phyloP scores from a whole-genome alignment of 495 filamentous ascomycete species.

The Cercophora scortea region DNA sequence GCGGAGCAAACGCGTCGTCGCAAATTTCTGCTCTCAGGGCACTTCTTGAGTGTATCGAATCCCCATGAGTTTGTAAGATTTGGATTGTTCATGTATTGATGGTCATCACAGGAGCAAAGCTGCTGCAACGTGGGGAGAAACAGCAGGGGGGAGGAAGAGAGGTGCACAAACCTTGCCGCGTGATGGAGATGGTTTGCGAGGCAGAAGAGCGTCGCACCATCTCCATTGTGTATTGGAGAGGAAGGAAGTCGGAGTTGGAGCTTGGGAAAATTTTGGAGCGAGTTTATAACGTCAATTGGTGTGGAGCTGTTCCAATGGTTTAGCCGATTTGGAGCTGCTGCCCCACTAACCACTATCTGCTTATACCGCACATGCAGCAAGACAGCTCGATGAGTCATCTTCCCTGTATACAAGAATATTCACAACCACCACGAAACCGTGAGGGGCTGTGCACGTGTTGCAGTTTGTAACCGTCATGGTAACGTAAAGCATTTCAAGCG shows the following conservation, averaged over 20 bases:
- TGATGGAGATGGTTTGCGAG: constrained; percentile 1
- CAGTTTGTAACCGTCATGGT: not conserved
- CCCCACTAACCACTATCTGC: not conserved
- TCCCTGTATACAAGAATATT: too few species aligned
- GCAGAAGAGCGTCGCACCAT: constrained; percentile 3
- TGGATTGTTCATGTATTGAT: constrained; percentile 67
- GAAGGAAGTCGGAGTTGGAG: constrained; percentile 15
- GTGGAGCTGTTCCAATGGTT: constrained; percentile 7
- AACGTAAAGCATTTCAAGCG: not conserved
- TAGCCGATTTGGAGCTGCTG: too few species aligned
- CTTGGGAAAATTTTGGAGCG: constrained; percentile 18
- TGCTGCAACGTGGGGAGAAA: not conserved
- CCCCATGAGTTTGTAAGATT: constrained; percentile 68
- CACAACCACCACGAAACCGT: not conserved
- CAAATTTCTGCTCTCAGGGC: constrained; percentile 49
- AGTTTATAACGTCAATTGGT: constrained; percentile 13
- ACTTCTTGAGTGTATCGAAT: constrained; percentile 58
- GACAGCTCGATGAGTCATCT: too few species aligned
- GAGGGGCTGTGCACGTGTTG: not conserved
- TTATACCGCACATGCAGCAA: too few species aligned
- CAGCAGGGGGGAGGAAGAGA: constrained; percentile 9
- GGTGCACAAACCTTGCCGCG: constrained; percentile 32
- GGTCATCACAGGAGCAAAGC: constrained; percentile 38
- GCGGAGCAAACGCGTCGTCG: constrained; percentile 7
- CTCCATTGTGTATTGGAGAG: not conserved